Conservation (phyloP, 495 filamentous ascomycete species). For the Daldinia loculata region DNA sequence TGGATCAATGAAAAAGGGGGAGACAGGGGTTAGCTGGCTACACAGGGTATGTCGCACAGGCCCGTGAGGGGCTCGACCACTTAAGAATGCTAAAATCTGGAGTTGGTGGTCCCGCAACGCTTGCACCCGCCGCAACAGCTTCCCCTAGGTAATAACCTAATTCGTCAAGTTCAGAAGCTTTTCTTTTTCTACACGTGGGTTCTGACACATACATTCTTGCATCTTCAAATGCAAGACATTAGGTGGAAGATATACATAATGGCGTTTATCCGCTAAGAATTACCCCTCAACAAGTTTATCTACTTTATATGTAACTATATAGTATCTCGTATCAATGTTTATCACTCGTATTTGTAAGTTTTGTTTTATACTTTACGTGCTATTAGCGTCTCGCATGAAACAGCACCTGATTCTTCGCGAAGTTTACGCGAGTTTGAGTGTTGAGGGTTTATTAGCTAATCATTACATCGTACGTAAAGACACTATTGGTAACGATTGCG, state of each 20-base stretch:
- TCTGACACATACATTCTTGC: background rate
- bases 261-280: background rate
- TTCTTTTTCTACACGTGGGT: constrained; percentile 6
- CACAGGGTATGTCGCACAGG: constrained; percentile 14
- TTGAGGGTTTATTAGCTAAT: background rate
- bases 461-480: background rate
- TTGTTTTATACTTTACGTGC: background rate
- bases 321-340: background rate
- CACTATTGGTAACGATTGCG: background rate
- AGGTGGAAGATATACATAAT: background rate
- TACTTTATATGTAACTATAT: too few species aligned
- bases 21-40: constrained; percentile 1
- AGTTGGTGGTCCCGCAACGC: constrained; percentile 12
- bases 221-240: constrained; percentile 4
- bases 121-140: constrained; percentile 2
- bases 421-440: background rate
- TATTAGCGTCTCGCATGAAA: background rate
- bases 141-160: constrained; percentile 2
- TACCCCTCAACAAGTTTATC: background rate
- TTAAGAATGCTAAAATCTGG: constrained; percentile 23
- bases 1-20: constrained; percentile 38
- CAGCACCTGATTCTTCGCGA: background rate
- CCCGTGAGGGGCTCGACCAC: constrained; percentile 9
- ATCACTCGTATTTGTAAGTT: background rate
- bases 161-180: constrained; percentile 5